Base-by-base conservation (phyloP, 257 asterid genomes). In the Petunia axillaris region DNA sequence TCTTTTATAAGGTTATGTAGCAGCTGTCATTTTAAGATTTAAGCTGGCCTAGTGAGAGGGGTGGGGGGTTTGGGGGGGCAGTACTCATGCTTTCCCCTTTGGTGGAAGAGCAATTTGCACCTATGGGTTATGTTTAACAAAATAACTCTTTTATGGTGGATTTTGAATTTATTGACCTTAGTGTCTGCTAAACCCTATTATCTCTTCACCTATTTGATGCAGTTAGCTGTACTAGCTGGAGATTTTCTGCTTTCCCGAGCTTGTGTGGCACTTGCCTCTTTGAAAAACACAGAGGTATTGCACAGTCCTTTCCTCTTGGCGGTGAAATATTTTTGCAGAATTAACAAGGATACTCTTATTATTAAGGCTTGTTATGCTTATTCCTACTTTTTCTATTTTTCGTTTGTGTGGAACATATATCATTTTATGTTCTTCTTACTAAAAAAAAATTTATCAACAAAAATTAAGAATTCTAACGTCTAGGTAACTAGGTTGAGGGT, bases 211-310 rank as follows among this genome's bases (percentile, higher is more conserved):
- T 60, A 82, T 68, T 70, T 80, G 77, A 78, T 84, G 87, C 93
- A 93, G 99, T 82, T 95, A 81, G 94, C 99, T 80, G 97, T 96
- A 63, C 87, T 96, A 89, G 95, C 98, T 6, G 98, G 99, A 73
- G 98, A 96, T 87, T 96, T 96, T 89, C 84, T 96, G 83, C 92
- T 92, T 58, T 93, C 99, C 16, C 88, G 97, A 89, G 99, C 98
- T 76, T 94, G 97, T 81, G 97, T 93, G 76, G 98, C 98, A 79
- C 97, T 95, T 80, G 99, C 99, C 79, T 89, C 98, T n/a, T 85
- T 96, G 81, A 92, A 89, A 78, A 96, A 96, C 86, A 94, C 96
- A 0, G 99, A 96, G 97, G 99, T 92, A 85, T 68, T 10, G 36
- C 76, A 44, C 57, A 15, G 59, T 53, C 79, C 64, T 82, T 82